Conservation (phyloP, 306 rosid species). For the Chamaecrista fasciculata region DNA sequence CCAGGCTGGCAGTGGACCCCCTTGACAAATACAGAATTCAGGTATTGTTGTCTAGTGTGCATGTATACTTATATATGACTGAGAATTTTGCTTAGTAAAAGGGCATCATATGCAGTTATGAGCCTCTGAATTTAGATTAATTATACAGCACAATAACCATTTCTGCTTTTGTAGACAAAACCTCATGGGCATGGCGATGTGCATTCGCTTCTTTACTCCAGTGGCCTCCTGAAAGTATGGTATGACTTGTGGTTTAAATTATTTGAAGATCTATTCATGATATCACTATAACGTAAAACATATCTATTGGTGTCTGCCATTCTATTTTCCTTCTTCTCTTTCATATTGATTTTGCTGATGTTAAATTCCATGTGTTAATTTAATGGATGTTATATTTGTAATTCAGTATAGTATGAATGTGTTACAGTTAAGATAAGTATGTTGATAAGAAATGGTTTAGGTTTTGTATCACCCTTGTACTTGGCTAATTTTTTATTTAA, state of each 20-base stretch:
- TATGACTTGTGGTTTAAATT: slow-evolving; percentile 39
- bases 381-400: neutral
- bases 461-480: no score
- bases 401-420: no score
- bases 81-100: slow-evolving; percentile 17
- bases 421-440: no score
- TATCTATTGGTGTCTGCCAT: neutral
- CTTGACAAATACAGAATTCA: slow-evolving; percentile 80
- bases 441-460: no score
- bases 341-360: neutral
- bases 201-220: slow-evolving; percentile 86
- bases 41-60: slow-evolving; percentile 45
- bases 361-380: neutral
- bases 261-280: slow-evolving; percentile 18
- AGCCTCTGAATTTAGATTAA: slow-evolving; percentile 7
- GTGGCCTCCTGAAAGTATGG: slow-evolving; percentile 87
- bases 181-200: slow-evolving; percentile 99
- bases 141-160: slow-evolving; percentile 24
- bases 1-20: slow-evolving; percentile 84
- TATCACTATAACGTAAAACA: neutral
- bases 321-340: slow-evolving; percentile 6
- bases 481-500: no score
- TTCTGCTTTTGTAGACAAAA: slow-evolving; percentile 68
- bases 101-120: slow-evolving; percentile 1
- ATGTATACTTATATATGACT: slow-evolving; percentile 15